Evolutionary conservation across 1,284 basidiomycete genomes (phyloP).

Genomic region (Moniliella sp.): DNA sequence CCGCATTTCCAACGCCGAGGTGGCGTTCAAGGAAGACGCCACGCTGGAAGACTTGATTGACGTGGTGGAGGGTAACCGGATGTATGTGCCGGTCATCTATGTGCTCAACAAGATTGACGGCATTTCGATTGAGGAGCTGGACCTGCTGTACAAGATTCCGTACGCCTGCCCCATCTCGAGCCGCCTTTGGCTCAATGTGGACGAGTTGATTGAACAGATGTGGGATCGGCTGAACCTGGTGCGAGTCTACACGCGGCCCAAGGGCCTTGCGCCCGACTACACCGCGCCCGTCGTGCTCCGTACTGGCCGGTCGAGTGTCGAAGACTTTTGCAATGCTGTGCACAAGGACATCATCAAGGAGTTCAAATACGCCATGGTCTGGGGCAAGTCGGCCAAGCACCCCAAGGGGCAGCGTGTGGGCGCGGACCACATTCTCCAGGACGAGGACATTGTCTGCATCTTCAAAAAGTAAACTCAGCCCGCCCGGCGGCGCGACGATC

Average conservation of each 20-base stretch:
- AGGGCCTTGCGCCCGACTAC: conserved; percentile 76
- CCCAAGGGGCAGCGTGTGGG: conserved; percentile 88
- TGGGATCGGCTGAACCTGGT: conserved; percentile 38
- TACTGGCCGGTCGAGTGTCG: conserved; percentile 45
- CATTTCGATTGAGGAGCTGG: conserved; percentile 87
- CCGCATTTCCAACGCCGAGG: conserved; percentile 62
- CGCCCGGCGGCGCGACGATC: no score
- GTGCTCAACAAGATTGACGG: conserved; percentile 52
- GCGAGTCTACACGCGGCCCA: conserved; percentile 63
- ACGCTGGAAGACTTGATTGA: conserved; percentile 89
- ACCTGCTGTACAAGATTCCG: conserved; percentile 72
- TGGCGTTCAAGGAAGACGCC: conserved; percentile 75
- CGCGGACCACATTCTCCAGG: conserved; percentile 5
- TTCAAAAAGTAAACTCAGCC: no score
- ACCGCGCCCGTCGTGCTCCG: conserved; percentile 45
- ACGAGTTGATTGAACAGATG: conserved; percentile 59
- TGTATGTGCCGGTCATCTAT: conserved; percentile 43
- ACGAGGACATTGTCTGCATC: conserved; percentile 5
- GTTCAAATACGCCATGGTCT: conserved; percentile 71
- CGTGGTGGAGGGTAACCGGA: conserved; percentile 42
- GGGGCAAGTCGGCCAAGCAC: conserved; percentile 87
- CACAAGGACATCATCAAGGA: conserved; percentile 82
- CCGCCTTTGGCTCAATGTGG: conserved; percentile 81
- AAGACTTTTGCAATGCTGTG: conserved; percentile 61
- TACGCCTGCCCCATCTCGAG: conserved; percentile 83